Evolutionary conservation across 768 basidiomycete genomes (phyloP), one percentile per base, ranked within the genome.

Genomic region (Asterophora parasitica): DNA sequence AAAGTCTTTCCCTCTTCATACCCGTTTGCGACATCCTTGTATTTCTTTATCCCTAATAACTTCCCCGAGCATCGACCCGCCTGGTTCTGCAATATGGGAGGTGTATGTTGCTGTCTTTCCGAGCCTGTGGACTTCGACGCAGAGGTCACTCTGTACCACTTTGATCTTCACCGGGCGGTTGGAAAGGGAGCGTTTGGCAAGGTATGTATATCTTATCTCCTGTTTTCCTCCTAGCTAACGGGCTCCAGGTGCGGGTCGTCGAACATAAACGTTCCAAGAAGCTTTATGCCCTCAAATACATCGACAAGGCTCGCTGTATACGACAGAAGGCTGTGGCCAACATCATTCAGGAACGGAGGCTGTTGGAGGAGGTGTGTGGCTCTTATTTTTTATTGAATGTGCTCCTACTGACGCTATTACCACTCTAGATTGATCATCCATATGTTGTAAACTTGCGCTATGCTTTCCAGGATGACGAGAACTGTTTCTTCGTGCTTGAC

Each of bases 161-260:
- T 98, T 61, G 90, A 95, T 63, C 85, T 99, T 39, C 85, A 96
- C 63, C 81, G 93, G 40, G 91, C 89, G 16, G 91, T 98, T 11
- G 96, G 96, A 35, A 96, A 92, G 66, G 95, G 96, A 37, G 92
- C 95, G 19, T 99, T 98, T 73, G 95, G 95, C 65, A 98, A 97
- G 83, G 94, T 93, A 44, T 30, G 76, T 64, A 46, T 28, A 27
- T 28, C 50, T 43, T 44, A 48, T 47, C 40, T 30, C 4, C 42
- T 38, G 45, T 32, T 36, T 3, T 52, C 23, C 33, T 53, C 37
- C 28, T 12, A 40, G 33, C 51, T 48, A 42, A 37, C 37, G 31
- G 23, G 27, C 44, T 44, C 42, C 58, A 95, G 92, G 94, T 98
- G 64, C 83, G 94, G 61, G 93, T 97, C 38, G 92, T 98, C 52